phyloP scores from a whole-genome alignment of 495 filamentous ascomycete genomes.

The Lichina pygmaea region DNA sequence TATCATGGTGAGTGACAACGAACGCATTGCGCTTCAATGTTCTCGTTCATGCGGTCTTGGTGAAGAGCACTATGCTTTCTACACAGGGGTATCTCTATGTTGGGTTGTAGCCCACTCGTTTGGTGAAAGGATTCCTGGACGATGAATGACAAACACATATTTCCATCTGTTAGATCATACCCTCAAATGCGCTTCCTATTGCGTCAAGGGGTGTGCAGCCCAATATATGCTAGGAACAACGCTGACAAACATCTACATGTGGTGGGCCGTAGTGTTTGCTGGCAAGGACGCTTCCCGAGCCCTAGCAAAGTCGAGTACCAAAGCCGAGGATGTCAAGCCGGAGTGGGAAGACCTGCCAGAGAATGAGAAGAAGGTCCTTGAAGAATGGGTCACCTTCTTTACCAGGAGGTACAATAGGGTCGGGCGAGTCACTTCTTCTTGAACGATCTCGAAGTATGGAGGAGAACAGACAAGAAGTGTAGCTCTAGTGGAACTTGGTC shows the following conservation, averaged over 20 bases:
- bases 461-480: too few species aligned
- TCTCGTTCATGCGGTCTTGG: neutral
- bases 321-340: slow-evolving; percentile 54
- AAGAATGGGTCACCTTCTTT: slow-evolving; percentile 92
- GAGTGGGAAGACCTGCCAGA: slow-evolving; percentile 69
- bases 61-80: neutral
- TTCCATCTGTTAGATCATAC: neutral
- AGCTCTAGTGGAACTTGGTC: too few species aligned
- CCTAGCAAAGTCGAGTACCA: slow-evolving; percentile 61
- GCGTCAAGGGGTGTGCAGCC: slow-evolving; percentile 1
- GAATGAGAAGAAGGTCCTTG: slow-evolving; percentile 60
- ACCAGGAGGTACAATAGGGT: slow-evolving; percentile 87
- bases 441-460: too few species aligned
- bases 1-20: slow-evolving; percentile 42
- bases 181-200: neutral
- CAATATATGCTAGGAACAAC: neutral
- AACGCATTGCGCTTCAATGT: neutral
- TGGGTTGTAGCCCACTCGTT: too few species aligned
- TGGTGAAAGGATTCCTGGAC: too few species aligned
- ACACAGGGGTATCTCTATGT: too few species aligned
- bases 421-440: slow-evolving; percentile 16
- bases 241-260: too few species aligned
- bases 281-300: slow-evolving; percentile 86
- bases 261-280: slow-evolving; percentile 42
- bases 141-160: too few species aligned